Evolutionary conservation across 2,329 filamentous ascomycete genomes (phyloP), one percentile per base, ranked within the genome.

Genomic region (Xylariomycetidae sp.): DNA sequence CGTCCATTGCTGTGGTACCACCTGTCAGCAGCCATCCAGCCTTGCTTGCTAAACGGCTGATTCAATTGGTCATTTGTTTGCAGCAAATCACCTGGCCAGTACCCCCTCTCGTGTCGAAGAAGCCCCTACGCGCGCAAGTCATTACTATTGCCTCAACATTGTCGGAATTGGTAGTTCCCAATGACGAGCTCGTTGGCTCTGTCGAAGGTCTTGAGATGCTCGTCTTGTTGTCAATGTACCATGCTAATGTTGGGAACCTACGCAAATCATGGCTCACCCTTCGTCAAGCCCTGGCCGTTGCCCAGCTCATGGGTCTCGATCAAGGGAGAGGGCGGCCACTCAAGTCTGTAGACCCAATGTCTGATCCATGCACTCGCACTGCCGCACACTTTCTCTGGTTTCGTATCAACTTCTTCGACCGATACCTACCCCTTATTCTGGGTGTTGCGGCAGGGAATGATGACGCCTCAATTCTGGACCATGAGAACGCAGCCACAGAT

Each of bases 131-230:
- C 2, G 43, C 49, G 2, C 25, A 49, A n/a, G 60, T 62, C 40
- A 39, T 13, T 18, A 54, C 49, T 32, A 60, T 62, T 36, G 46
- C 61, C 3, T 47, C 49, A 6, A 42, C 54, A 0, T 50, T 63
- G 2, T 46, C 49, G 3, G 54, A 57, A 4, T 50, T 64, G 5
- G 65, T 77, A 4, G 67, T 67, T 0, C 62, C 61, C 4, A 66
- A 74, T 23, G 69, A 76, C 27, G 66, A 72, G 24, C 53, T 78
- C 4, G 52, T 71, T 1, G 65, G 65, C 15, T 69, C 64, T 3
- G 46, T 68, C 2, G 72, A 77, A 46, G 72, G 72, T 2, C 47
- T 77, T 1, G 68, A 76, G 48, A 68, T 67, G 31, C 53, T 78
- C 0, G 47, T 67, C 15, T 49, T 78, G 0, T 58, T 71, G 23